Percentiles rank a stretch among this genome's conserved stretches.
phyloP scores from a whole-genome alignment of 768 basidiomycete species.

The Leucocoprinus leucothites region DNA sequence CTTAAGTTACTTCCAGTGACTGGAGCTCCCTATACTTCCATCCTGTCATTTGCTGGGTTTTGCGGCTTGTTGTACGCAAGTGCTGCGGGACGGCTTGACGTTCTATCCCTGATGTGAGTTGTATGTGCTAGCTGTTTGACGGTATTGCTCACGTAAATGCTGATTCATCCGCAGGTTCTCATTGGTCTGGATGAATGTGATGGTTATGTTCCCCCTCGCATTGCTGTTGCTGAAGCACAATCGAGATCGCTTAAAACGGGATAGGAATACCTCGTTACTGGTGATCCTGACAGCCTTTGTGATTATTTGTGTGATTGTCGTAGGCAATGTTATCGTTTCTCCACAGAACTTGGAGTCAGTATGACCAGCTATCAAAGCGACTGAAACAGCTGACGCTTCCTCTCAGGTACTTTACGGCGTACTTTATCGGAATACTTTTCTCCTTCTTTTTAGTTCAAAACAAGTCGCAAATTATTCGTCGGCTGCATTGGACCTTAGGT shows the following conservation, averaged over 20 bases:
- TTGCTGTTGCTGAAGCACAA: constrained; percentile 62
- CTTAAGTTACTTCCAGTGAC: constrained; percentile 46
- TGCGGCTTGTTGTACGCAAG: constrained; percentile 55
- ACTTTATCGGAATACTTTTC: constrained; percentile 47
- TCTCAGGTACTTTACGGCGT: constrained; percentile 58
- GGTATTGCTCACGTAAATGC: too few relatives aligned
- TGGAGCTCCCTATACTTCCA: constrained; percentile 48
- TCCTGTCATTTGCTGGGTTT: constrained; percentile 47
- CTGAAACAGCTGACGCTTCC: constrained; percentile 1
- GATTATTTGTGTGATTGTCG: constrained; percentile 42
- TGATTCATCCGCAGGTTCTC: constrained; percentile 47
- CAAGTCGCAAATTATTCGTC: constrained; percentile 50
- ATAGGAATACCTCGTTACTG: constrained; percentile 33
- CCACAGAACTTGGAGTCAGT: constrained; percentile 55
- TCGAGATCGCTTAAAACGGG: constrained; percentile 52
- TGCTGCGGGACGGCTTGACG: constrained; percentile 45
- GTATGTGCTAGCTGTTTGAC: background rate
- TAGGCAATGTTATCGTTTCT: constrained; percentile 59
- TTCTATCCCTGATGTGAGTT: constrained; percentile 60
- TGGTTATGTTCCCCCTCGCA: constrained; percentile 62
- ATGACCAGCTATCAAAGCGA: background rate
- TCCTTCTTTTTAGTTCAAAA: constrained; percentile 50
- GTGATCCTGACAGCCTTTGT: constrained; percentile 39
- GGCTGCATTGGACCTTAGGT: constrained; percentile 61
- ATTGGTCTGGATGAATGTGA: constrained; percentile 62